These are phyloP conservation scores for Mycena belliarum DNA, from an alignment of 768 basidiomycete species.

Conservation along the genomic window DNA sequence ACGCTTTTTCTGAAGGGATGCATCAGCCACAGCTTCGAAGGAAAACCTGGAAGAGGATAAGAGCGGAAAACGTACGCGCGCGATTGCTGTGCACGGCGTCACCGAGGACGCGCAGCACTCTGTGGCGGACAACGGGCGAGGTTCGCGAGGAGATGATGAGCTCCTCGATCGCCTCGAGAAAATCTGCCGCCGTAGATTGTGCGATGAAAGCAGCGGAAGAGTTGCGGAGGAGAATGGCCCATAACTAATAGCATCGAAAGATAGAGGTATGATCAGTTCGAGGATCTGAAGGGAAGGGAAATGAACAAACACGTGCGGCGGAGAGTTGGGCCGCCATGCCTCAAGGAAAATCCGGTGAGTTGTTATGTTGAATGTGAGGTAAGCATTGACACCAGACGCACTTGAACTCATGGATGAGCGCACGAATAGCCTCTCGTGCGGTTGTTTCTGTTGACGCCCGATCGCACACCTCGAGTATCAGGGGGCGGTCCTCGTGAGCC, in stretches of 20 bases:
- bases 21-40: not conserved
- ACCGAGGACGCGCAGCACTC: constrained; percentile 16
- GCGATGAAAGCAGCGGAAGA: constrained; percentile 18
- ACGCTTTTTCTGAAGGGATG: not conserved
- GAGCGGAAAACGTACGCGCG: not conserved
- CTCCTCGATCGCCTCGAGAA: constrained; percentile 10
- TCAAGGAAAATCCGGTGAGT: too few species aligned
- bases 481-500: constrained; percentile 17
- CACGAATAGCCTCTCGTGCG: constrained; percentile 15
- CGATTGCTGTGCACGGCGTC: constrained; percentile 20
- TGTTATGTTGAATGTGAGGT: too few species aligned
- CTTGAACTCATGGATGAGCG: constrained; percentile 21
- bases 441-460: constrained; percentile 6
- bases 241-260: not conserved
- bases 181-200: constrained; percentile 18
- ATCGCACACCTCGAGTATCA: constrained; percentile 20
- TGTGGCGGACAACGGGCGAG: constrained; percentile 13
- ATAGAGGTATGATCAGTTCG: not conserved
- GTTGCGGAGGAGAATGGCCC: constrained; percentile 20
- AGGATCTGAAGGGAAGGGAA: too few species aligned
- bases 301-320: constrained; percentile 15
- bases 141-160: constrained; percentile 4
- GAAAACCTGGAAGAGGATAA: not conserved
- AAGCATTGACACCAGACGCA: not conserved
- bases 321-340: constrained; percentile 21